Percentiles rank a stretch among this genome's conserved stretches.
These are phyloP conservation scores for Termitomyces sp. DNA, from an alignment of 768 basidiomycete genomes.

Conservation along the genomic window DNA sequence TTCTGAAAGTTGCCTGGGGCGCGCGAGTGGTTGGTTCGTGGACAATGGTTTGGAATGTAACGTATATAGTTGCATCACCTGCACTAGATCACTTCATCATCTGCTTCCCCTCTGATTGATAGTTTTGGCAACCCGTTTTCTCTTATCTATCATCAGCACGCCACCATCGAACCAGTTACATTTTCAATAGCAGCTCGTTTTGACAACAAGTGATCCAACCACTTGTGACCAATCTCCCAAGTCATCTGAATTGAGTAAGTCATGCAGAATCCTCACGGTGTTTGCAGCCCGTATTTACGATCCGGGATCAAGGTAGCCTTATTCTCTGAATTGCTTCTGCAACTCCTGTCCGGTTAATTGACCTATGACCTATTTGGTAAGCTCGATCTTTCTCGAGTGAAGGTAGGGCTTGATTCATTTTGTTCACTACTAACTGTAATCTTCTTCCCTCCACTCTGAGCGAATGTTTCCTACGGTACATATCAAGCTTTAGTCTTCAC, in stretches of 20 bases:
- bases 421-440: conserved; percentile 1
- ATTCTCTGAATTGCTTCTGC: background rate
- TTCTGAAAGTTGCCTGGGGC: background rate
- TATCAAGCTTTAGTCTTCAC: background rate
- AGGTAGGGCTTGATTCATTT: background rate
- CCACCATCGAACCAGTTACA: conserved; percentile 5
- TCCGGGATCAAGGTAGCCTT: conserved; percentile 4
- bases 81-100: background rate
- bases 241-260: conserved; percentile 8
- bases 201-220: background rate
- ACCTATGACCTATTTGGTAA: background rate
- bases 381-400: conserved; percentile 7
- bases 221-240: background rate
- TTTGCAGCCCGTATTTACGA: conserved; percentile 9
- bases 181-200: conserved; percentile 3
- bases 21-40: background rate
- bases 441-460: conserved; percentile 4
- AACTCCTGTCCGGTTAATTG: conserved; percentile 9
- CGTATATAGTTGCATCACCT: background rate
- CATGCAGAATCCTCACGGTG: background rate
- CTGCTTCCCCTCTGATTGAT: background rate
- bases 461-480: conserved; percentile 15
- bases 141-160: conserved; percentile 7
- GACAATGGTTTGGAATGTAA: background rate
- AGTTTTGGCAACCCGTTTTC: conserved; percentile 1